These are phyloP conservation scores for Russula ochroleuca DNA, from an alignment of 768 basidiomycete genomes.

Conservation along the genomic window DNA sequence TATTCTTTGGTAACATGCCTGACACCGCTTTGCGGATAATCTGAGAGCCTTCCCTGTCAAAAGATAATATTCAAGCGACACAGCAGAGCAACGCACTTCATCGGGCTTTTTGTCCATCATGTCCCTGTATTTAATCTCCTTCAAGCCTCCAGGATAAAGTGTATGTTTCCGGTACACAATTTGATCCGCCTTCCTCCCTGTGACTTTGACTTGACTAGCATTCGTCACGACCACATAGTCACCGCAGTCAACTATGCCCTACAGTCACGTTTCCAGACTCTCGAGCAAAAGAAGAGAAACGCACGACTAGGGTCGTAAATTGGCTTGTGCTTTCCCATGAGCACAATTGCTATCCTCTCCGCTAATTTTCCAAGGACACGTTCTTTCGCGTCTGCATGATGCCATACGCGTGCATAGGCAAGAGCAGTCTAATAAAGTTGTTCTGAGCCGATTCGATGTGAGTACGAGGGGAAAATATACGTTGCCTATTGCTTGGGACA, in stretches of 20 bases:
- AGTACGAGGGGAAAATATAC: conserved; percentile 40
- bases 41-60: conserved; percentile 40
- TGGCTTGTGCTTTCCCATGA: conserved; percentile 99
- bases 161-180: conserved; percentile 85
- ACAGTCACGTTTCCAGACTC: background rate
- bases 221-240: conserved; percentile 98
- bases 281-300: conserved; percentile 28
- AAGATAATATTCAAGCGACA: background rate
- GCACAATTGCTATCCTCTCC: conserved; percentile 85
- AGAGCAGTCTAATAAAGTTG: conserved; percentile 69
- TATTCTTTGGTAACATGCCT: conserved; percentile 99
- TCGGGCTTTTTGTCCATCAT: conserved; percentile 87
- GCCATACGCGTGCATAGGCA: conserved; percentile 94
- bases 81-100: conserved; percentile 53
- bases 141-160: conserved; percentile 90
- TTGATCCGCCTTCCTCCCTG: conserved; percentile 86
- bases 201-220: conserved; percentile 74
- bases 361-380: conserved; percentile 94
- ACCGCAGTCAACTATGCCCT: conserved; percentile 78
- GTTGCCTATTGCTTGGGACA: conserved; percentile 83
- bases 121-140: conserved; percentile 79
- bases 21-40: conserved; percentile 94
- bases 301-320: conserved; percentile 88
- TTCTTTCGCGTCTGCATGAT: conserved; percentile 87
- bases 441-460: background rate